Evolutionary conservation across 129 eudicot species (phyloP).

Genomic region (Escallonia herrerae): DNA sequence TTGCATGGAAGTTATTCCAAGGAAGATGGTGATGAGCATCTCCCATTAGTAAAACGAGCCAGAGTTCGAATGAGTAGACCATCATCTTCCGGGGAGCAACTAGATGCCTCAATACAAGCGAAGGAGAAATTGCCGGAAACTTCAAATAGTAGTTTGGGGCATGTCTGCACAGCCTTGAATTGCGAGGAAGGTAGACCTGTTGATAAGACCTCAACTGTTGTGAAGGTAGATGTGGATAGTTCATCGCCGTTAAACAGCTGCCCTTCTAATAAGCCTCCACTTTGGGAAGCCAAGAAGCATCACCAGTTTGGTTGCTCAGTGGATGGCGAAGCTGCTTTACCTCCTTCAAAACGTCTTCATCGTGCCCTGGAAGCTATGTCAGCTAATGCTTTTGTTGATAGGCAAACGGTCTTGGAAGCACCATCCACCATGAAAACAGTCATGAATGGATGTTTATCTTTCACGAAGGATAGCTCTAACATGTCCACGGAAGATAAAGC

Average conservation of each 20-base stretch:
- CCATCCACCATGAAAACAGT: conserved; percentile 31
- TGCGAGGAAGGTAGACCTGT: conserved; percentile 27
- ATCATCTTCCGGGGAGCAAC: conserved; percentile 30
- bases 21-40: conserved; percentile 86
- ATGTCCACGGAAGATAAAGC: conserved; percentile 12
- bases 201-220: conserved; percentile 13
- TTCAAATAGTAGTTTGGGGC: conserved; percentile 15
- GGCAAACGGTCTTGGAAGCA: conserved; percentile 27
- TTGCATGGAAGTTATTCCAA: conserved; percentile 24
- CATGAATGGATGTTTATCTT: conserved; percentile 31
- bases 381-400: conserved; percentile 66
- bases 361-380: conserved; percentile 98
- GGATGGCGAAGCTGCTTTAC: conserved; percentile 94
- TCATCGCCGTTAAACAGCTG: conserved; percentile 18
- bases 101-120: conserved; percentile 11
- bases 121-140: conserved; percentile 27
- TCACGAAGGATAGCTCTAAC: conserved; percentile 14
- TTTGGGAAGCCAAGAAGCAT: conserved; percentile 47
- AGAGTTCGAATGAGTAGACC: conserved; percentile 83
- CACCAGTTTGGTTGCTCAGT: conserved; percentile 35
- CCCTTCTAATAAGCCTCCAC: conserved; percentile 32
- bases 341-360: conserved; percentile 87
- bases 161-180: conserved; percentile 13
- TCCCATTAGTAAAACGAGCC: conserved; percentile 87
- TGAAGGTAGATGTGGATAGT: conserved; percentile 18